Evolutionary conservation across 2,329 filamentous ascomycete species (phyloP).

Genomic region (Aspergillus calidoustus): DNA sequence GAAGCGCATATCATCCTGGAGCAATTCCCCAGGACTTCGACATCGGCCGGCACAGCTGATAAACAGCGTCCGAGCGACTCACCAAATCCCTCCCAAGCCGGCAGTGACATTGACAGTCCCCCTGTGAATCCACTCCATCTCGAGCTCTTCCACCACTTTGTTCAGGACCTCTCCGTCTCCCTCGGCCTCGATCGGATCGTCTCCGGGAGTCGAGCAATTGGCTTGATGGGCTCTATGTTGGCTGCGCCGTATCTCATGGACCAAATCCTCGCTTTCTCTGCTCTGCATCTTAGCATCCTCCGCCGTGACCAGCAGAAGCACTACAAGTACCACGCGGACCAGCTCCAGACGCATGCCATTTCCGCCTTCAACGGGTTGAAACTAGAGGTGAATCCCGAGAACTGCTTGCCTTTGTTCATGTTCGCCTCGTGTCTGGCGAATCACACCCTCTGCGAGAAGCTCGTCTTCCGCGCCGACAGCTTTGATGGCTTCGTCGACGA

Average conservation of each 20-base stretch:
- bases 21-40: too few relatives aligned
- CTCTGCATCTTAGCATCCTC: conserved; percentile 47
- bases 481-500: conserved; percentile 20
- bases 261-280: conserved; percentile 52
- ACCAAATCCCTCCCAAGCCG: too few relatives aligned
- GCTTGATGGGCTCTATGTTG: neutral
- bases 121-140: neutral
- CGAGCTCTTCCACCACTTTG: neutral
- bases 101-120: too few relatives aligned
- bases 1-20: too few relatives aligned
- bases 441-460: conserved; percentile 21
- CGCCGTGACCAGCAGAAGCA: conserved; percentile 42
- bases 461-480: conserved; percentile 9
- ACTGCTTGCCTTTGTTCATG: conserved; percentile 20
- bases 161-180: neutral
- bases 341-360: conserved; percentile 37
- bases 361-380: conserved; percentile 18
- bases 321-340: conserved; percentile 36
- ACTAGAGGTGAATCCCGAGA: conserved; percentile 8
- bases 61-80: too few relatives aligned
- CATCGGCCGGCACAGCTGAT: too few relatives aligned
- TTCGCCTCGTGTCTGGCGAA: conserved; percentile 23
- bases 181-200: neutral
- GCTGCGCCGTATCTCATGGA: conserved; percentile 52
- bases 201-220: neutral